A percentile compares a stretch with the other conserved stretches of the same genome.
These are phyloP conservation scores for Fusarium oxysporum DNA, from an alignment of 2,329 filamentous ascomycete genomes.

Conservation along the genomic window DNA sequence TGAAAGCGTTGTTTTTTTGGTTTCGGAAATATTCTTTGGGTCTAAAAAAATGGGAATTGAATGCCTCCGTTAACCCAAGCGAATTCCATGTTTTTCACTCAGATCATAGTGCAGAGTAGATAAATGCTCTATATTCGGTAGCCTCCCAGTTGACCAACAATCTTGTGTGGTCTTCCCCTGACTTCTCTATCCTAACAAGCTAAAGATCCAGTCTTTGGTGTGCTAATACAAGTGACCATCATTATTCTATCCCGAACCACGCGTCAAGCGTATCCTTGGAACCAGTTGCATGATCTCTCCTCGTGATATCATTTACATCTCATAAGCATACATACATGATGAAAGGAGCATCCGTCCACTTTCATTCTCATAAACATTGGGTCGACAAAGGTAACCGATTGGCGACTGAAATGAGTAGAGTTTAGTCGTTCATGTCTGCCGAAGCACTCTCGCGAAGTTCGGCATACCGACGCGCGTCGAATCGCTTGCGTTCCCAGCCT, in stretches of 20 bases:
- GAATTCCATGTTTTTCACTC: conserved; percentile 6
- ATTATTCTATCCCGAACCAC: neutral
- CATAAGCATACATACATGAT: conserved; percentile 20
- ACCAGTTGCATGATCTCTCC: conserved; percentile 3
- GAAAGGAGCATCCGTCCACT: conserved; percentile 8
- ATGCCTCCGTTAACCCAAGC: neutral
- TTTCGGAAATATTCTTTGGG: conserved; percentile 5
- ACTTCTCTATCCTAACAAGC: neutral
- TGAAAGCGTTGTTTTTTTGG: conserved; percentile 27
- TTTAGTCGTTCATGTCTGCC: conserved; percentile 57
- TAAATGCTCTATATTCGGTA: conserved; percentile 24
- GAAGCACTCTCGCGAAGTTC: conserved; percentile 63
- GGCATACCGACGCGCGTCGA: conserved; percentile 65
- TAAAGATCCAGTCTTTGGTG: conserved; percentile 34
- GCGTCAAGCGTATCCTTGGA: conserved; percentile 6
- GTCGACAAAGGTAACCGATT: neutral
- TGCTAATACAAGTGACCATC: neutral
- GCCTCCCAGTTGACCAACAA: conserved; percentile 9
- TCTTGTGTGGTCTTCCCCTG: neutral
- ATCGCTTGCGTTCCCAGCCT: conserved; percentile 68
- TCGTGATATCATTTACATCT: conserved; percentile 36
- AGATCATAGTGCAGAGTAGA: neutral
- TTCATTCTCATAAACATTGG: conserved; percentile 2
- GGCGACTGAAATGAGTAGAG: neutral
- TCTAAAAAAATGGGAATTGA: conserved; percentile 1